A percentile compares a stretch with the other conserved stretches of the same genome.
Conservation (phyloP, 2,329 filamentous ascomycete species). For the Dactylellina sp. region DNA sequence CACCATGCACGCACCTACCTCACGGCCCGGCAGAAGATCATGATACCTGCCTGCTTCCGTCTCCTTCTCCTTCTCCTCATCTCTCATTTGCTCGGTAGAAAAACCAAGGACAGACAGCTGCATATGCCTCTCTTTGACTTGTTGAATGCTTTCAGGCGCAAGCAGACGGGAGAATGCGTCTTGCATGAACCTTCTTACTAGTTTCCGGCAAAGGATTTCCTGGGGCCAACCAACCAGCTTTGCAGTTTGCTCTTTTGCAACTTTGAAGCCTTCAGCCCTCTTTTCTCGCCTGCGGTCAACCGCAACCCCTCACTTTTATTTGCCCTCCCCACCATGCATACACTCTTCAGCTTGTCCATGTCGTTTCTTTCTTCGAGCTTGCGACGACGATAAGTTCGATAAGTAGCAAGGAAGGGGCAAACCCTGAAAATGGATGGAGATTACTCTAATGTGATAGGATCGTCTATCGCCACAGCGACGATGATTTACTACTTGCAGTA, state of each 20-base stretch:
- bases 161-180: conserved; percentile 39
- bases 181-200: conserved; percentile 45
- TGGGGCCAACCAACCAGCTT: conserved; percentile 24
- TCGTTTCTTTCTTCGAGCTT: no score
- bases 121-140: conserved; percentile 1
- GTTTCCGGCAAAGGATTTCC: conserved; percentile 14
- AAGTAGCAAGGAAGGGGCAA: no score
- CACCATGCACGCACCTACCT: conserved; percentile 9
- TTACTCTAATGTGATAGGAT: no score
- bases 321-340: no score
- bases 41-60: conserved; percentile 13
- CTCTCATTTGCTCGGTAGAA: conserved; percentile 39
- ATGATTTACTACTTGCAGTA: neutral
- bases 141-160: no score
- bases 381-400: no score
- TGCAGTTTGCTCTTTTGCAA: conserved; percentile 23
- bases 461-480: no score
- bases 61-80: conserved; percentile 2
- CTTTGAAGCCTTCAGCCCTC: neutral
- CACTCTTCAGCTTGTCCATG: no score
- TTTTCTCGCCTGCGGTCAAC: no score
- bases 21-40: neutral
- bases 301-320: no score
- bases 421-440: no score
- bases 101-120: no score